Base-by-base conservation (phyloP, 2,329 filamentous ascomycete genomes). In the Diaporthe destruens region DNA sequence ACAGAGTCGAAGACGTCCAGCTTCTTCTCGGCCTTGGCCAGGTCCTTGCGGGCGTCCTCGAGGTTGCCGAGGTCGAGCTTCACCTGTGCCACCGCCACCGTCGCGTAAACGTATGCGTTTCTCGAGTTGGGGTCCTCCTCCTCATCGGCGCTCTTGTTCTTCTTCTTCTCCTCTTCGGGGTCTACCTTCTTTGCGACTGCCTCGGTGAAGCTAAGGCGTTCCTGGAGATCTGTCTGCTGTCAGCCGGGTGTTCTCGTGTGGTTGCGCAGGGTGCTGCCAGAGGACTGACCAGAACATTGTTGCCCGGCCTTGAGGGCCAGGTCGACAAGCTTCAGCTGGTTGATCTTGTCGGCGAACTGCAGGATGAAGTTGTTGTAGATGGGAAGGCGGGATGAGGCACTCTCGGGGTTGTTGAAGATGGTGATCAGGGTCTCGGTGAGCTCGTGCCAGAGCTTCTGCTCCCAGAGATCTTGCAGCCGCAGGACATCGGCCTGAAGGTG, bases 401-500 rank as follows among this genome's bases (percentile, higher is more conserved):
- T 98, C 80, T 92, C 90, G 56, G 93, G 89, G 78, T 94, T 86
- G 79, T 92, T 91, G 86, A 98, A 99, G 89, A 96, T 98, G 77
- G 93, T 89, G 78, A 98, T 87, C 71, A 99, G 89, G 69, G 92
- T 88, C 80, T 98, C 93, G 47, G 96, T 99, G 77, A 99, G 92
- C 85, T 99, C 95, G 86, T 99, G 96, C 96, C 96, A 99, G 85
- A 99, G 89, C 86, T 98, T 98, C 79, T 96, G 92, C 87, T 99
- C 96, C 96, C 96, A 99, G 81, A 91, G 94, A 82, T 97, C 95
- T 87, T 99, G 96, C 77, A 99, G 98, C 79, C 92, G 91, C 78
- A 99, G 89, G 83, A 98, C 94, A 80, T 94, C 90, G 79, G 92
- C 89, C 85, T 98, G 95, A 69, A 97, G 90, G 82, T 97, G 93